A percentile compares a stretch with the other conserved stretches of the same genome.
phyloP scores from a whole-genome alignment of 2,329 filamentous ascomycete species.

The Colletotrichum limetticola region DNA sequence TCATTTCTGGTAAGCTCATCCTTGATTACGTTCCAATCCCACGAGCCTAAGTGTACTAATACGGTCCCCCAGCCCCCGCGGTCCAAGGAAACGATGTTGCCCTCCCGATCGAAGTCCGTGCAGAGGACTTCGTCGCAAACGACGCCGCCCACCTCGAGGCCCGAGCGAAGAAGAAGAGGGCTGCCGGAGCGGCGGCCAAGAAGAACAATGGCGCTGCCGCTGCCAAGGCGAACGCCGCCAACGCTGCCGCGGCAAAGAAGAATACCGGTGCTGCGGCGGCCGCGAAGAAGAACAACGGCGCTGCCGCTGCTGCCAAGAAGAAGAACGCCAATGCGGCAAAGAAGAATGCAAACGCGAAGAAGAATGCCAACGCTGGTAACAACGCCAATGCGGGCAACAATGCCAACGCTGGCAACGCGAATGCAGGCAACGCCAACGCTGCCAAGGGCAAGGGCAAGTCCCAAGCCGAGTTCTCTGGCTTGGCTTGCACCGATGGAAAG shows the following conservation, averaged over 20 bases:
- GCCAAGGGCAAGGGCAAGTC: conserved; percentile 14
- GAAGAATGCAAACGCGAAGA: neutral
- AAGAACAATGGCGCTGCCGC: neutral
- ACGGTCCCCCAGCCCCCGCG: neutral
- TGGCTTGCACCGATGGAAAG: conserved; percentile 30
- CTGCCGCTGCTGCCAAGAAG: neutral
- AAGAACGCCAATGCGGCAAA: neutral
- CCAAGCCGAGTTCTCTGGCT: conserved; percentile 16
- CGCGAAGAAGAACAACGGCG: neutral
- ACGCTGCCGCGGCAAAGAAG: neutral
- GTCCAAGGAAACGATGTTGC: conserved; percentile 7
- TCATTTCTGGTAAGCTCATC: conserved; percentile 18
- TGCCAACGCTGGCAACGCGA: neutral
- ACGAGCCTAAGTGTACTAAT: neutral
- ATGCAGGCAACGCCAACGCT: too few relatives aligned
- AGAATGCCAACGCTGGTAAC: neutral
- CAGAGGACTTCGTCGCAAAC: conserved; percentile 3
- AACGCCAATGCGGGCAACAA: neutral
- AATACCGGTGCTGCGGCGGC: neutral
- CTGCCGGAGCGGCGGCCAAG: neutral
- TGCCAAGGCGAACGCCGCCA: conserved; percentile 1
- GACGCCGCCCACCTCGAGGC: conserved; percentile 14
- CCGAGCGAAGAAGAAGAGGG: conserved; percentile 20
- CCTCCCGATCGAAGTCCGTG: conserved; percentile 17
- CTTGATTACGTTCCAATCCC: too few relatives aligned